Evolutionary conservation across 23 red algal genomes (phyloP).

Genomic region (Gracilaria vermiculophylla): DNA sequence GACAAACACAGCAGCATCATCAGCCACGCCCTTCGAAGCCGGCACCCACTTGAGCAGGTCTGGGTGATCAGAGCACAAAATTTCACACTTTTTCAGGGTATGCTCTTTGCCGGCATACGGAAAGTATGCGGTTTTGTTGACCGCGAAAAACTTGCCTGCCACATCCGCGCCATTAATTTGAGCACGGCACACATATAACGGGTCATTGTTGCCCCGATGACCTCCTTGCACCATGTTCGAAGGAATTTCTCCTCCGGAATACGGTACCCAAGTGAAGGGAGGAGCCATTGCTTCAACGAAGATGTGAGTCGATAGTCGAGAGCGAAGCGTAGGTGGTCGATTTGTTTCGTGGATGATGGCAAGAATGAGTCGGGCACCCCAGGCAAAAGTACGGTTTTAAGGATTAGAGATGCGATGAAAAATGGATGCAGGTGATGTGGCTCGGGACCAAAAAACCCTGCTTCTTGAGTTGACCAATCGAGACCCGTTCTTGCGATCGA

Average conservation of each 20-base stretch:
- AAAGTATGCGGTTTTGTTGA: background rate
- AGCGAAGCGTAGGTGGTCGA: too few relatives aligned
- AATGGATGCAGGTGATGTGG: too few relatives aligned
- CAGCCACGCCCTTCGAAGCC: background rate
- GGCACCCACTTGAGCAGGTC: background rate
- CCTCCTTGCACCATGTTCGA: background rate
- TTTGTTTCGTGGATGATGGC: too few relatives aligned
- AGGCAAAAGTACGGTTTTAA: too few relatives aligned
- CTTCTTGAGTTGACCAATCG: too few relatives aligned
- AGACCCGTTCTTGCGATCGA: too few relatives aligned
- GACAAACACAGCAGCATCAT: background rate
- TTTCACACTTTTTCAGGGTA: background rate
- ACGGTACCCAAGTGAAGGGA: background rate
- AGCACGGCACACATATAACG: background rate
- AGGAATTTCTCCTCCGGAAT: slow-evolving; percentile 7
- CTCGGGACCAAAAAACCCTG: too few relatives aligned
- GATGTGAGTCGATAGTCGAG: too few relatives aligned
- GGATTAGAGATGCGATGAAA: too few relatives aligned
- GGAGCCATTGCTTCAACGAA: too few relatives aligned
- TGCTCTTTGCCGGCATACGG: slow-evolving; percentile 7
- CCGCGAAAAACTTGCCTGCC: background rate
- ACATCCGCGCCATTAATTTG: background rate
- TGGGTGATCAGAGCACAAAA: background rate
- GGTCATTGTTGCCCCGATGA: background rate
- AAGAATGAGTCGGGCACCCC: too few relatives aligned